Conservation (phyloP, 371 early-diverging fungal genomes). For the Mucor plumbeus region DNA sequence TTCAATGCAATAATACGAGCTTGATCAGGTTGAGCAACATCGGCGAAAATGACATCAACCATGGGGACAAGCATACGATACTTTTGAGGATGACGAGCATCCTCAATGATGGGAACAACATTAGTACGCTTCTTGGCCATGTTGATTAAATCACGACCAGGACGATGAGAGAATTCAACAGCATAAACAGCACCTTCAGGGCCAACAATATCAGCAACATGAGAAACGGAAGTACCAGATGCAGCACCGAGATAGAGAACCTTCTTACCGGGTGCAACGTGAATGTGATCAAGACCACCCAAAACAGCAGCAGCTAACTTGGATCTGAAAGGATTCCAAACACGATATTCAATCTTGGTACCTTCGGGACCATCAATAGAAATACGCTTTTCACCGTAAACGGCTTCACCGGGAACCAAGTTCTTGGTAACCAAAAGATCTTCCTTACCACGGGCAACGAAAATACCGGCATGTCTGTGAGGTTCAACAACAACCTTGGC, state of each 20-base stretch:
- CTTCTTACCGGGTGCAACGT: slow-evolving; percentile 97
- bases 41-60: slow-evolving; percentile 99
- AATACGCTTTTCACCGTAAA: slow-evolving; percentile 99
- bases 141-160: slow-evolving; percentile 99
- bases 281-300: slow-evolving; percentile 98
- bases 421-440: slow-evolving; percentile 99
- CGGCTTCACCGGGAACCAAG: slow-evolving; percentile 97
- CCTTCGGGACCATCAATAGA: slow-evolving; percentile 94
- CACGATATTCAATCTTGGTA: slow-evolving; percentile 99
- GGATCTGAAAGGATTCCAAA: slow-evolving; percentile 99
- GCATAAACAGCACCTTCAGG: slow-evolving; percentile 98
- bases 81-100: slow-evolving; percentile 99
- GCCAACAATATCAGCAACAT: slow-evolving; percentile 99
- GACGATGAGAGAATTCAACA: slow-evolving; percentile 99
- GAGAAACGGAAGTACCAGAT: slow-evolving; percentile 98
- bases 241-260: slow-evolving; percentile 99
- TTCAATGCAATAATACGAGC: slow-evolving; percentile 99
- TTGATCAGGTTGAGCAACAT: slow-evolving; percentile 99
- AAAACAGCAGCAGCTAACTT: slow-evolving; percentile 99
- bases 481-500: slow-evolving; percentile 96
- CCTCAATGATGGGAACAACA: slow-evolving; percentile 99
- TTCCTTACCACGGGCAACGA: slow-evolving; percentile 99
- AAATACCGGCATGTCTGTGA: slow-evolving; percentile 96
- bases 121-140: slow-evolving; percentile 99
- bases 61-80: slow-evolving; percentile 99